These are phyloP conservation scores for Colletotrichum tamarilloi DNA, from an alignment of 2,329 filamentous ascomycete genomes.

Conservation along the genomic window DNA sequence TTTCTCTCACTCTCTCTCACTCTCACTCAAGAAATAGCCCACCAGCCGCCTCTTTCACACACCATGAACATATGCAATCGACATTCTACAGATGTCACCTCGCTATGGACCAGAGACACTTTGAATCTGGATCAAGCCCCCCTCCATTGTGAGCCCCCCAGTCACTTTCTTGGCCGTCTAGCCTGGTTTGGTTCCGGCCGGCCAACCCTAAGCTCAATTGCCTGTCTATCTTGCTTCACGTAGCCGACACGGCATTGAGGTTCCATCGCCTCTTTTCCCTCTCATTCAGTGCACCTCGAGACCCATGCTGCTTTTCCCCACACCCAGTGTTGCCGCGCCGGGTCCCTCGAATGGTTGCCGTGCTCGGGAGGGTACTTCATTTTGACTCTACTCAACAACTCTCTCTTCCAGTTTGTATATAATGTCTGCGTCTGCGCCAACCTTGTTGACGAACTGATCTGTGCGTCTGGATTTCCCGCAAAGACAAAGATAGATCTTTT, in stretches of 20 bases:
- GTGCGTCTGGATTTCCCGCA: background rate
- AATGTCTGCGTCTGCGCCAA: constrained; percentile 7
- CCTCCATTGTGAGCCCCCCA: background rate
- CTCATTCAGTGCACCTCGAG: constrained; percentile 16
- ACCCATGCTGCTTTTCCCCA: constrained; percentile 25
- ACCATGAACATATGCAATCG: background rate
- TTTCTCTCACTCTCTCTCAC: background rate
- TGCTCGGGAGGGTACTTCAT: background rate
- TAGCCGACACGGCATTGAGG: constrained; percentile 32
- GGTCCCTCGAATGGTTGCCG: constrained; percentile 23
- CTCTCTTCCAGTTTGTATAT: constrained; percentile 22
- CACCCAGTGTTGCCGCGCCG: constrained; percentile 16
- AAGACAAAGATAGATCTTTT: background rate
- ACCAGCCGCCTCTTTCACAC: background rate
- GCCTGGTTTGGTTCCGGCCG: constrained; percentile 3
- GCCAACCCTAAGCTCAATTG: background rate
- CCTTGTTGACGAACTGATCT: background rate
- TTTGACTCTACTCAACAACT: constrained; percentile 7
- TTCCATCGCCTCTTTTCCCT: constrained; percentile 20
- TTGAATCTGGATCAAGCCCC: background rate
- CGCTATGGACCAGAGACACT: background rate
- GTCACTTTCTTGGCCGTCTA: background rate
- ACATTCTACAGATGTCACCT: background rate
- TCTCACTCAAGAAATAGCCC: background rate
- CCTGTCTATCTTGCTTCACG: background rate